Percentiles rank a stretch among this genome's conserved stretches.
phyloP scores from a whole-genome alignment of 305 asterid species.

The Striga hermonthica region DNA sequence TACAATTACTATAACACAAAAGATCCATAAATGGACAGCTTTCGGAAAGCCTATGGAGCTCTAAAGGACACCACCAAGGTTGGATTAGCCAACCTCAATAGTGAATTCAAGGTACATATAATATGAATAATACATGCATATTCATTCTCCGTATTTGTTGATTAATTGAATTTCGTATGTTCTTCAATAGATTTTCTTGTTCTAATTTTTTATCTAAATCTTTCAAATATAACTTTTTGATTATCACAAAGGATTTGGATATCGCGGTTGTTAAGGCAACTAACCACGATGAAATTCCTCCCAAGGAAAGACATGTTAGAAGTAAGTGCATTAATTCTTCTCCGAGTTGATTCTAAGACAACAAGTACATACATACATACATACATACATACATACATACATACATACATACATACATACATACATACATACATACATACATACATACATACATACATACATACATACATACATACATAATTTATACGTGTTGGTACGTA shows the following conservation, averaged over 20 bases:
- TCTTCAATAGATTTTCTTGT: background rate
- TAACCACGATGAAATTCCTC: conserved; percentile 72
- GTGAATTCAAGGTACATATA: conserved; percentile 64
- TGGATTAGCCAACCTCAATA: conserved; percentile 79
- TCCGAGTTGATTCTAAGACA: background rate
- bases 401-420: too few species aligned
- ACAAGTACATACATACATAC: too few species aligned
- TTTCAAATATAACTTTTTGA: background rate
- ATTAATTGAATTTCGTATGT: background rate
- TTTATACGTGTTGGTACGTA: background rate
- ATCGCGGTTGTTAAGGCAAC: conserved; percentile 78
- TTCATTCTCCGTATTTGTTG: background rate
- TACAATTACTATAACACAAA: background rate
- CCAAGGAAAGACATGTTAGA: conserved; percentile 70
- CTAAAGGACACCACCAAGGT: conserved; percentile 77
- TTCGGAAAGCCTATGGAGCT: conserved; percentile 72
- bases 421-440: too few species aligned
- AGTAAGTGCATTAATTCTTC: conserved; percentile 40
- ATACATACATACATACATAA: too few species aligned
- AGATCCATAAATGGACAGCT: conserved; percentile 50
- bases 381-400: too few species aligned
- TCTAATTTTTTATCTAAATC: background rate
- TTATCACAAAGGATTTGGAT: conserved; percentile 62
- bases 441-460: too few species aligned
- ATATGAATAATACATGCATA: background rate